A percentile compares a stretch with the other conserved stretches of the same genome.
phyloP scores from a whole-genome alignment of 257 asterid genomes.

The Ballota nigra region DNA sequence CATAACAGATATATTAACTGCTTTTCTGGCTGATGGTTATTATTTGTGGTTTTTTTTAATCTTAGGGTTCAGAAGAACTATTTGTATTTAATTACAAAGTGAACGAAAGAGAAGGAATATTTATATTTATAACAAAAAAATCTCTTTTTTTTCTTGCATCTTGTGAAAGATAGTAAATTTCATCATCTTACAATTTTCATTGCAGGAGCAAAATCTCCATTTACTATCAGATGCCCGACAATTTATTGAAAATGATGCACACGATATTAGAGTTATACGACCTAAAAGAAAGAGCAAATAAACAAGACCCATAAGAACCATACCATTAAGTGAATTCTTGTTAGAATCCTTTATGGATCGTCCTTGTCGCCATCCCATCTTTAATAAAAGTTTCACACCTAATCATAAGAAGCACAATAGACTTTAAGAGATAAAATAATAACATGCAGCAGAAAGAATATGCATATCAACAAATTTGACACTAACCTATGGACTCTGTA shows the following conservation, averaged over 20 bases:
- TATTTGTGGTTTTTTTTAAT: background rate
- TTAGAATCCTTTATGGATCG: constrained; percentile 71
- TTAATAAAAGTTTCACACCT: constrained; percentile 83
- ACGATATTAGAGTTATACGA: background rate
- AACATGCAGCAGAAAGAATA: constrained; percentile 17
- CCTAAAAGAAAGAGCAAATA: background rate
- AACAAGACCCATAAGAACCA: constrained; percentile 8
- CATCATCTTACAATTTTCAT: background rate
- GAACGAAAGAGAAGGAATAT: background rate
- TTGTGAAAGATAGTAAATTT: background rate
- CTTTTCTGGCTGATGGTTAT: background rate
- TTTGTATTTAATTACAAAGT: background rate
- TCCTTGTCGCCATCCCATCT: constrained; percentile 99
- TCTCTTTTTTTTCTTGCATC: constrained; percentile 1
- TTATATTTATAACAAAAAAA: background rate
- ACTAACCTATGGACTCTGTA: constrained; percentile 81
- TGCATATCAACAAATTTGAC: constrained; percentile 6
- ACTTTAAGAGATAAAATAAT: constrained; percentile 20
- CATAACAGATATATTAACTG: background rate
- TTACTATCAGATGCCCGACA: constrained; percentile 14
- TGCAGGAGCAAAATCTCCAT: constrained; percentile 6
- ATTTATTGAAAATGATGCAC: background rate
- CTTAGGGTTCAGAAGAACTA: background rate
- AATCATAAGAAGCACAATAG: constrained; percentile 24
- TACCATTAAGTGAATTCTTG: constrained; percentile 61